Evolutionary conservation across 768 basidiomycete genomes (phyloP), one percentile per base, ranked within the genome.

Genomic region (Naganishia vishniacii): DNA sequence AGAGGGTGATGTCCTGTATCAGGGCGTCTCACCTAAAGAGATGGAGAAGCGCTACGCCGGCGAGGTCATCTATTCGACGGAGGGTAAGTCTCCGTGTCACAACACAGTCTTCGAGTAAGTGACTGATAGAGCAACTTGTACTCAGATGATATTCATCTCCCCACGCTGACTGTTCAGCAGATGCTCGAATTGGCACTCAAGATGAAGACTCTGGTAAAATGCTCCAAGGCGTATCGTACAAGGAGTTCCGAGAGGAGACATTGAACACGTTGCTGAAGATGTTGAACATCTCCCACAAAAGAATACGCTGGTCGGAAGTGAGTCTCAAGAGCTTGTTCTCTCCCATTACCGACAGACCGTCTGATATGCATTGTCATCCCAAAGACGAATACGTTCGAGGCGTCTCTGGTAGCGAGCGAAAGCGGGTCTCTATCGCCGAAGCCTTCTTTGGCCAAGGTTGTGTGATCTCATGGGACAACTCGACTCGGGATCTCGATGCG

Each of bases 91-190:
- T 6, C 25, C 8, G 25, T n/a, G n/a, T n/a, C 8, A 25, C 12
- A 20, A 16, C 8, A 18, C 44, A 48, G 9, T 46, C 23, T 7
- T 25, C 16, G n/a, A 34, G 31, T 2, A n/a, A 20, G 6, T 20
- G 16, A 7, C 18, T 18, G 5, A 9, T 3, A 8, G 34, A 37
- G 34, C 20, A 6, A 7, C 15, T 18, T 34, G 26, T 31, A 31
- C 20, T 16, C 49, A 56, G 89, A 91, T 69, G 89, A 93, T 72
- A 80, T 88, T 0, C 89, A 91, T 72, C 88, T 91, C 69, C 87
- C 90, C 6, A 88, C 87, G 9, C 81, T 94, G 31, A 78, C 76
- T 20, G 79, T 79, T 67, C 74, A 73, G 11, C 75, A 80, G 61
- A 80, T 78, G 0, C 80, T 95, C 29, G 78, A 75, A 4, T 85